Base-by-base conservation (phyloP, 78 protist species). In the Dictyostelium brefeldianum region DNA sequence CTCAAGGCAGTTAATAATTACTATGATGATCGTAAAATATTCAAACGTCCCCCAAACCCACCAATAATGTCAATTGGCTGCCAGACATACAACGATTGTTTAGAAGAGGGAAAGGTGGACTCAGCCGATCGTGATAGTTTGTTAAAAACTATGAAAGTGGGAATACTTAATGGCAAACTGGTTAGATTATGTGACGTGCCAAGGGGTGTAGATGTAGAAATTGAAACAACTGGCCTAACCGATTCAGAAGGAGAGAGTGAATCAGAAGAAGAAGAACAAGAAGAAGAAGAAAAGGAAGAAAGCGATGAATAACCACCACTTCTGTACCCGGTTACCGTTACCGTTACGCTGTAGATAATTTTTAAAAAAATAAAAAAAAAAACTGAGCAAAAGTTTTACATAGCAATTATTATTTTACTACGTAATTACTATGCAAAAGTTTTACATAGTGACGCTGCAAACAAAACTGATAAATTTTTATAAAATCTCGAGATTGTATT, bases 21-120 rank as follows among this genome's bases (percentile, higher is more conserved):
- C 46, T 64, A 25, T 64, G 71, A 64, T 27, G 71, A 64, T 64
- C 11, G 71, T 12, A 64, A 64, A 64, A 64, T 64, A 56, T 56
- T 56, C 65, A 56, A 56, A 56, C 7, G 65, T 56, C 12, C 7
- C 65, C 65, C 65, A 56, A 27, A 56, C 27, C 65, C 65, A 56
- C 65, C 65, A 56, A 56, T 56, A 56, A 56, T 56, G 29, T 6
- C 29, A n/a, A 15, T 56, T 56, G 65, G 62, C 62, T 54, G 62
- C 7, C 62, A 54, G 62, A 54, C 62, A 54, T 54, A 54, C 62
- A 7, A 54, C 25, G 4, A 54, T 54, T 18, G 64, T 8, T 17
- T 20, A 56, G 65, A 56, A 56, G 0, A 4, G 22, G 65, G 29
- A 14, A 56, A 56, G 1, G 7, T 4, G 6, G 65, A 56, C 11